Evolutionary conservation across 495 filamentous ascomycete genomes (phyloP), one percentile per base, ranked within the genome.

Genomic region (Letharia lupina): DNA sequence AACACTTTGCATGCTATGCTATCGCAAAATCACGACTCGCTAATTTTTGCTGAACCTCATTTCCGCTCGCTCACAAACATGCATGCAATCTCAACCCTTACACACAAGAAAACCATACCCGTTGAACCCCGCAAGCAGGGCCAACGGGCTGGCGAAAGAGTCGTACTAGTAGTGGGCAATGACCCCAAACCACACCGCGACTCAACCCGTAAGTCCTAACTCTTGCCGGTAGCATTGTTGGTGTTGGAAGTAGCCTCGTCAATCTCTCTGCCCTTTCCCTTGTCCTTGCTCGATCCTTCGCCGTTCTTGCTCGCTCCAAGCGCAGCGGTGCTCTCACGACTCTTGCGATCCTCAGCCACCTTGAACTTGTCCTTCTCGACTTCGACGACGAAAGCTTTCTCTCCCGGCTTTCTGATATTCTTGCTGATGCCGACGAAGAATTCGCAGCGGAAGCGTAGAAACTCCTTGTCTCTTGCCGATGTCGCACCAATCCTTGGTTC

Each of bases 341-440:
- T 60, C 61, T 45, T 61, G n/a, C 39, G 60, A 33, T 10, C 61
- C 37, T 60, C 61, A 7, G 35, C 42, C 23, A 41, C 16, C 35
- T 52, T 37, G 11, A 59, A 52, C 41, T 65, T 61, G 18, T 67
- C 77, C 54, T 76, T 73, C 65, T 82, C 79, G 5, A 74, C 62
- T 12, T 72, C 73, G 2, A 73, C 70, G 45, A 62, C 45, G 45
- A 73, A 72, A 1, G 50, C 50, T 6, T 50, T 48, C 48, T 72
- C 66, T 16, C 61, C 64, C 20, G 54, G 31, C 15, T 80, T 79
- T n/a, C 82, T 75, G 18, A 68, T 52, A 35, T 75, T 71, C 58
- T 77, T 80, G 65, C 81, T 83, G 13, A 77, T 74, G 28, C 83
- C 83, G 64, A 81, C 77, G 61, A 76, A 81, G 61, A 85, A 84